Evolutionary conservation across 2,329 filamentous ascomycete genomes (phyloP).

Genomic region (Phaeoacremonium minimum): DNA sequence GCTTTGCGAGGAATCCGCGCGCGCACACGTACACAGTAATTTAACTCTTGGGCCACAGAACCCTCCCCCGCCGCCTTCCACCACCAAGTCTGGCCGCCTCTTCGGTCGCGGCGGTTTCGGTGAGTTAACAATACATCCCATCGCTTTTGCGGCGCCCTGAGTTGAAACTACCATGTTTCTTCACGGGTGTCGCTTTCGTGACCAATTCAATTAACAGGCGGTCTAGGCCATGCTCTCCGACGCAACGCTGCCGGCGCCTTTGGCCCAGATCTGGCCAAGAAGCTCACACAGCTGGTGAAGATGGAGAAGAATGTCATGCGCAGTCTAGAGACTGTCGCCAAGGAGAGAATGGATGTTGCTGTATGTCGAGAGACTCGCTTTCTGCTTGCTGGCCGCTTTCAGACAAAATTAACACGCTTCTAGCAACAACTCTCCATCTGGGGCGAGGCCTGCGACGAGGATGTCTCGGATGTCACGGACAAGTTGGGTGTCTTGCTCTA

Average conservation of each 20-base stretch:
- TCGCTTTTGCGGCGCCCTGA: too few relatives aligned
- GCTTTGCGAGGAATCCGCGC: too few relatives aligned
- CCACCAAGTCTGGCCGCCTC: constrained; percentile 85
- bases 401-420: constrained; percentile 1
- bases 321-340: constrained; percentile 89
- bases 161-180: too few relatives aligned
- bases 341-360: constrained; percentile 97
- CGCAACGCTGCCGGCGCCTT: constrained; percentile 73
- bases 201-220: constrained; percentile 14
- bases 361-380: constrained; percentile 49
- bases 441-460: constrained; percentile 93
- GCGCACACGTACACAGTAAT: too few relatives aligned
- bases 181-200: too few relatives aligned
- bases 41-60: constrained; percentile 51
- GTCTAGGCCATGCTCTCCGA: constrained; percentile 61
- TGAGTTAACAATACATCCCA: constrained; percentile 48
- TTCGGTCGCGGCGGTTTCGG: constrained; percentile 84
- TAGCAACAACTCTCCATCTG: constrained; percentile 99
- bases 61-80: constrained; percentile 85
- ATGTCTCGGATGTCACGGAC: constrained; percentile 97
- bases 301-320: constrained; percentile 99
- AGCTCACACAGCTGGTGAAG: constrained; percentile 96
- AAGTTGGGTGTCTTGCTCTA: constrained; percentile 97
- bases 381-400: not conserved
- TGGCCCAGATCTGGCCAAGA: constrained; percentile 87